Conservation (phyloP, 2,329 filamentous ascomycete species). For the Sporothrix pseudoabietina region DNA sequence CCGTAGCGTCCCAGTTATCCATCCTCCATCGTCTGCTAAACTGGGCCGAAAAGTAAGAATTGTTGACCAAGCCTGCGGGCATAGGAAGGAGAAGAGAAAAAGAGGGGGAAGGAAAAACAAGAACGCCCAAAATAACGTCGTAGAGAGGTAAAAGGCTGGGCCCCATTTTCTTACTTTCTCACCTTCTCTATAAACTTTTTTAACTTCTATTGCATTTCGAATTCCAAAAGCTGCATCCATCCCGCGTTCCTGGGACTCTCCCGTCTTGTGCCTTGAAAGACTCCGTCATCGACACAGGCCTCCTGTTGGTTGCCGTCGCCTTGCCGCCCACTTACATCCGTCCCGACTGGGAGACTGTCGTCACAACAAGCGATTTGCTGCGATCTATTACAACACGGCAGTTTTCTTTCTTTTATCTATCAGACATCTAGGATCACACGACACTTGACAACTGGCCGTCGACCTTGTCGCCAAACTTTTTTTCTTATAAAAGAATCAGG, state of each 20-base stretch:
- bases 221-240: not conserved
- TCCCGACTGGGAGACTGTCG: not conserved
- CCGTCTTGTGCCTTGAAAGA: not conserved
- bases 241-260: not conserved
- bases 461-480: not conserved
- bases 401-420: too few relatives aligned
- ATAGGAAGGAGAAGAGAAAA: slow-evolving; percentile 11
- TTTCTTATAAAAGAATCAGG: too few relatives aligned
- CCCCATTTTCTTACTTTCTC: not conserved
- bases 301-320: not conserved
- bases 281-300: not conserved
- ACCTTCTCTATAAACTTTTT: not conserved
- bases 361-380: not conserved
- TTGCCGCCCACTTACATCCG: not conserved
- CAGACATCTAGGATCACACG: not conserved
- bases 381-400: not conserved
- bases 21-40: not conserved
- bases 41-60: not conserved
- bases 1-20: not conserved
- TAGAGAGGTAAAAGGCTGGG: slow-evolving; percentile 3
- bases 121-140: not conserved
- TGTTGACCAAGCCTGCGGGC: not conserved
- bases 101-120: not conserved
- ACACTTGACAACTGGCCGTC: not conserved
- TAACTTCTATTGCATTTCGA: not conserved